A percentile compares a stretch with the other conserved stretches of the same genome.
These are phyloP conservation scores for Chlorella sp. DNA, from an alignment of 139 green algal species.

Conservation along the genomic window DNA sequence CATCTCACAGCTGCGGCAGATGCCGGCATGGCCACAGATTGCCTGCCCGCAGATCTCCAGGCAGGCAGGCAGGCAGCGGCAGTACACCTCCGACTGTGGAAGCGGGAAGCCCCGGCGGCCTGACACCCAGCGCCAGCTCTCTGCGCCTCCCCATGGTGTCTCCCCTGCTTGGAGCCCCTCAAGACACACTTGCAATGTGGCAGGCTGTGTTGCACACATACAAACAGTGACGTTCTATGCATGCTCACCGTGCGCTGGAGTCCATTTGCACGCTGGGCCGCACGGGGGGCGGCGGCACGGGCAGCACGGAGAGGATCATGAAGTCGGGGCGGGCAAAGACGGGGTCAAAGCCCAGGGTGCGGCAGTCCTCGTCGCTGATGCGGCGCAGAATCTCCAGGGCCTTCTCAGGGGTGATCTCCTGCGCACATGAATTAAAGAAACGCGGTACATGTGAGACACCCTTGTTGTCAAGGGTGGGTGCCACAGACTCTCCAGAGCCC, in stretches of 20 bases:
- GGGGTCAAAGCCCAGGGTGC: slow-evolving; percentile 89
- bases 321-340: slow-evolving; percentile 89
- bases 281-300: slow-evolving; percentile 92
- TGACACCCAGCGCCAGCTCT: neutral
- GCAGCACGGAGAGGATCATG: slow-evolving; percentile 94
- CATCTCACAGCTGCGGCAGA: too few relatives aligned
- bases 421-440: neutral
- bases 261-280: slow-evolving; percentile 95
- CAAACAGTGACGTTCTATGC: too few relatives aligned
- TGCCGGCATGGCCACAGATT: too few relatives aligned
- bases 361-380: slow-evolving; percentile 94
- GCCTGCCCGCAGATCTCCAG: too few relatives aligned
- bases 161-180: too few relatives aligned
- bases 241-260: slow-evolving; percentile 63
- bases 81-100: too few relatives aligned
- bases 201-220: too few relatives aligned
- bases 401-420: slow-evolving; percentile 87
- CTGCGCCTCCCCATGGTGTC: too few relatives aligned
- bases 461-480: too few relatives aligned
- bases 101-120: too few relatives aligned
- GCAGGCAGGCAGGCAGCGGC: too few relatives aligned
- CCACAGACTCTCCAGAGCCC: slow-evolving; percentile 80
- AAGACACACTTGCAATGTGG: too few relatives aligned
- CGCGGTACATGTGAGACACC: neutral
- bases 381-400: slow-evolving; percentile 90